Evolutionary conservation across 768 basidiomycete genomes (phyloP).

Genomic region (Pleurotus platypus): DNA sequence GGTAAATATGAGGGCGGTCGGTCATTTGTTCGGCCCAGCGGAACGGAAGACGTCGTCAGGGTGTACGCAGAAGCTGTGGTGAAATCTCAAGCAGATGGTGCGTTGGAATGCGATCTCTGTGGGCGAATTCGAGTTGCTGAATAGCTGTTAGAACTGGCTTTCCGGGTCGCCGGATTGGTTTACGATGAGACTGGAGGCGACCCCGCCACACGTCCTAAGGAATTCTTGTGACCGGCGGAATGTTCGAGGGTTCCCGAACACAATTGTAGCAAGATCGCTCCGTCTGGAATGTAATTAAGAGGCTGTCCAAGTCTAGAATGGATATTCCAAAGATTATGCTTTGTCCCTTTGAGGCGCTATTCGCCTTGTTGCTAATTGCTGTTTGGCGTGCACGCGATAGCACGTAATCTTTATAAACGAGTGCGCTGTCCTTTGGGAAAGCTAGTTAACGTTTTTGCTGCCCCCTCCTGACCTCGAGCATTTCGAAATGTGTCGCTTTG

Average conservation of each 20-base stretch:
- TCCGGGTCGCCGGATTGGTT: slow-evolving; percentile 80
- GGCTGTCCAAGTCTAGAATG: no score
- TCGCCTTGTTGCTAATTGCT: background rate
- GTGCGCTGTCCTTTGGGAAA: background rate
- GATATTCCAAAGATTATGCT: no score
- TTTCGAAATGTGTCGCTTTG: slow-evolving; percentile 74
- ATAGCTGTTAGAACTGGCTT: slow-evolving; percentile 64
- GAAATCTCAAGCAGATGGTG: slow-evolving; percentile 79
- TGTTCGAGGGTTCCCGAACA: background rate
- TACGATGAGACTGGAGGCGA: slow-evolving; percentile 85
- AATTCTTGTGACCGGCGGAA: slow-evolving; percentile 53
- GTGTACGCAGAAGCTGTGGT: slow-evolving; percentile 92
- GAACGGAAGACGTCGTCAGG: slow-evolving; percentile 96
- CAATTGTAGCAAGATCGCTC: background rate
- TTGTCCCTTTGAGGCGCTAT: background rate
- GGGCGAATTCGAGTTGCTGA: background rate
- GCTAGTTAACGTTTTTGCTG: no score
- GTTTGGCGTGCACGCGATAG: slow-evolving; percentile 1
- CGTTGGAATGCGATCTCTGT: slow-evolving; percentile 22
- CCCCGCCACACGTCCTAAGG: slow-evolving; percentile 67
- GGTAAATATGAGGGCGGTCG: slow-evolving; percentile 79
- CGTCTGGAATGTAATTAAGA: no score
- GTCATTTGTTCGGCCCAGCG: slow-evolving; percentile 93
- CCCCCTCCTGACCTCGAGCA: background rate
- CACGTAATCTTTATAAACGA: slow-evolving; percentile 10